These are phyloP conservation scores for Citeromyces nyonsensis DNA, from an alignment of 805 yeast species.

Conservation along the genomic window DNA sequence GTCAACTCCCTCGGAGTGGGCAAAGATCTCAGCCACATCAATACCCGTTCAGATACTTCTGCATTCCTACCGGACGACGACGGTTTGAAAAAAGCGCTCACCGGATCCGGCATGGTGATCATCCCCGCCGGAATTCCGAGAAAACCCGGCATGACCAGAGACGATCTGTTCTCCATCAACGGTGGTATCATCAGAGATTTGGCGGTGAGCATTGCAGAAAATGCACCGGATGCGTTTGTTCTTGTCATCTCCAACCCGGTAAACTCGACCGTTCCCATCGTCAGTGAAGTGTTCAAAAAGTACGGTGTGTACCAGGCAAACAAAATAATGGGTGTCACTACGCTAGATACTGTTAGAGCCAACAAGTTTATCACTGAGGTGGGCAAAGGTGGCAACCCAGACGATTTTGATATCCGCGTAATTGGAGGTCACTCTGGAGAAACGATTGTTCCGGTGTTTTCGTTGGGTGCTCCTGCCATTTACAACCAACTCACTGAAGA, in stretches of 20 bases:
- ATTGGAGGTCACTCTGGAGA: conserved; percentile 94
- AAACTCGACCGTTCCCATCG: conserved; percentile 84
- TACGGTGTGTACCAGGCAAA: conserved; percentile 55
- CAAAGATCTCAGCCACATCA: conserved; percentile 37
- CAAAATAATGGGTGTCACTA: conserved; percentile 77
- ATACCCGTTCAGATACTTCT: conserved; percentile 27
- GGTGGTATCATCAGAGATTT: conserved; percentile 59
- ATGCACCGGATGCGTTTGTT: conserved; percentile 62
- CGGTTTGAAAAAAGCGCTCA: conserved; percentile 22
- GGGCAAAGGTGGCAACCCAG: conserved; percentile 21
- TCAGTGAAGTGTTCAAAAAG: conserved; percentile 62
- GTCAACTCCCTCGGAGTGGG: conserved; percentile 42
- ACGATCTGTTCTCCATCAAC: conserved; percentile 42
- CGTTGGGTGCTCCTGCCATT: conserved; percentile 19
- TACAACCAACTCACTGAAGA: conserved; percentile 15
- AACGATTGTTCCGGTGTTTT: conserved; percentile 79
- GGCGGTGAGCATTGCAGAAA: conserved; percentile 58
- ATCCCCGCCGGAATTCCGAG: conserved; percentile 52
- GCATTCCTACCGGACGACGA: conserved; percentile 23
- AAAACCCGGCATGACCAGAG: conserved; percentile 54
- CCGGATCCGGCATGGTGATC: conserved; percentile 29
- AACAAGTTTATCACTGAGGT: conserved; percentile 61
- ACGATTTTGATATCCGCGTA: conserved; percentile 52
- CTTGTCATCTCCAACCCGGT: conserved; percentile 87
- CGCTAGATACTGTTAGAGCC: conserved; percentile 78